Evolutionary conservation across 169 alveolate species (phyloP).

Genomic region (Cryptosporidium sp.): DNA sequence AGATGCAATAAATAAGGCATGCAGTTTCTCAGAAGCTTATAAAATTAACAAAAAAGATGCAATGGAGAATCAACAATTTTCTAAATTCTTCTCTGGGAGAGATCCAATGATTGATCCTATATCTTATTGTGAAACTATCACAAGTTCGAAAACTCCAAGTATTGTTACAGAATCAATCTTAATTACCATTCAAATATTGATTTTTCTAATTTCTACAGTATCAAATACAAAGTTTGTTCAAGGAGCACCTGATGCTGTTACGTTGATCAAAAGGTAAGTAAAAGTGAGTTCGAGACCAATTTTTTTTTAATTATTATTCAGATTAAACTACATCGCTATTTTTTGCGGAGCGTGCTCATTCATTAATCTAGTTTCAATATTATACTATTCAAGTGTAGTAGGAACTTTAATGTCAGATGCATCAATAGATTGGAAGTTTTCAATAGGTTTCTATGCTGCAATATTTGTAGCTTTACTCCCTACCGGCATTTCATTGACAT

Average conservation of each 20-base stretch:
- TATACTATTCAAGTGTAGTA: constrained; percentile 10
- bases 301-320: background rate
- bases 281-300: background rate
- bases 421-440: constrained; percentile 22
- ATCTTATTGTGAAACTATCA: constrained; percentile 32
- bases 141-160: constrained; percentile 1
- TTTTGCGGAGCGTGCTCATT: constrained; percentile 43
- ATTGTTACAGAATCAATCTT: constrained; percentile 41
- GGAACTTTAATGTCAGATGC: background rate
- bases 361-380: constrained; percentile 9
- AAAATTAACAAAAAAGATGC: constrained; percentile 27
- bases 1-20: constrained; percentile 58
- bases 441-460: constrained; percentile 34
- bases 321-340: constrained; percentile 53
- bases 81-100: constrained; percentile 42
- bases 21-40: constrained; percentile 69
- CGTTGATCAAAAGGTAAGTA: constrained; percentile 61
- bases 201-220: constrained; percentile 26
- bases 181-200: constrained; percentile 9
- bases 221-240: constrained; percentile 52
- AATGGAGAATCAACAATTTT: constrained; percentile 7
- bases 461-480: constrained; percentile 32
- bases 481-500: constrained; percentile 22
- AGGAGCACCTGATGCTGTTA: constrained; percentile 44
- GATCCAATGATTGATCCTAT: constrained; percentile 16